Conservation (phyloP, 768 basidiomycete genomes). For the Suillus weaverae region DNA sequence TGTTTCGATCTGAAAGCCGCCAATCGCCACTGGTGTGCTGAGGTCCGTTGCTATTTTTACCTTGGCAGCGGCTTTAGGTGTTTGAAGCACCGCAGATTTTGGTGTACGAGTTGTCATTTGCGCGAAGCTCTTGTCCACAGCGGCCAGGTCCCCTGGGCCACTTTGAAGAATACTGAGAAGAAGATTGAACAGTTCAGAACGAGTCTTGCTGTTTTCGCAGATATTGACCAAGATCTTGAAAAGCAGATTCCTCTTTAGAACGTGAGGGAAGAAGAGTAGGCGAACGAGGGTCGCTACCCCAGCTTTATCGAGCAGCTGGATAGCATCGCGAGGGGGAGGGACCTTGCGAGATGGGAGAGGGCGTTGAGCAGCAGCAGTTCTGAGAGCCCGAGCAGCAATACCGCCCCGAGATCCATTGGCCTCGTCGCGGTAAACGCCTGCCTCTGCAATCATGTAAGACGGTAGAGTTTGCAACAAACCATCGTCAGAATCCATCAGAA, state of each 20-base stretch:
- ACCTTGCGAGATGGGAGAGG: slow-evolving; percentile 47
- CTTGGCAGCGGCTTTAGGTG: slow-evolving; percentile 59
- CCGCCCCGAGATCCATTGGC: slow-evolving; percentile 34
- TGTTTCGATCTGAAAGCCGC: slow-evolving; percentile 66
- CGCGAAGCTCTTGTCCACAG: slow-evolving; percentile 91
- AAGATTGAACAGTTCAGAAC: slow-evolving; percentile 91
- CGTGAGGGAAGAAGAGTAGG: slow-evolving; percentile 94
- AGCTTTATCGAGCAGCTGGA: slow-evolving; percentile 87
- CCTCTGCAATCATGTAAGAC: slow-evolving; percentile 85
- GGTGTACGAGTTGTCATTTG: slow-evolving; percentile 80
- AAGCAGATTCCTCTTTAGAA: slow-evolving; percentile 79
- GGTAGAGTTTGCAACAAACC: slow-evolving; percentile 80
- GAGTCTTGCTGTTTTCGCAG: slow-evolving; percentile 91
- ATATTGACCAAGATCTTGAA: slow-evolving; percentile 92
- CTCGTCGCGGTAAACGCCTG: slow-evolving; percentile 66
- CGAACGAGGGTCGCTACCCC: slow-evolving; percentile 89
- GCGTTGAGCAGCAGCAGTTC: slow-evolving; percentile 23
- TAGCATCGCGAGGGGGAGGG: slow-evolving; percentile 74
- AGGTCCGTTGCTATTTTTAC: slow-evolving; percentile 62
- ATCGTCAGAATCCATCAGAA: slow-evolving; percentile 86
- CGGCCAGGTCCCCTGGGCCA: slow-evolving; percentile 87
- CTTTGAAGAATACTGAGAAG: slow-evolving; percentile 94
- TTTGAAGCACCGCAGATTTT: slow-evolving; percentile 44
- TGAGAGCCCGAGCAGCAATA: slow-evolving; percentile 16
- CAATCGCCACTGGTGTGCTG: slow-evolving; percentile 47